Evolutionary conservation across 2,329 filamentous ascomycete genomes (phyloP).

Genomic region (Cordyceps fumosorosea): DNA sequence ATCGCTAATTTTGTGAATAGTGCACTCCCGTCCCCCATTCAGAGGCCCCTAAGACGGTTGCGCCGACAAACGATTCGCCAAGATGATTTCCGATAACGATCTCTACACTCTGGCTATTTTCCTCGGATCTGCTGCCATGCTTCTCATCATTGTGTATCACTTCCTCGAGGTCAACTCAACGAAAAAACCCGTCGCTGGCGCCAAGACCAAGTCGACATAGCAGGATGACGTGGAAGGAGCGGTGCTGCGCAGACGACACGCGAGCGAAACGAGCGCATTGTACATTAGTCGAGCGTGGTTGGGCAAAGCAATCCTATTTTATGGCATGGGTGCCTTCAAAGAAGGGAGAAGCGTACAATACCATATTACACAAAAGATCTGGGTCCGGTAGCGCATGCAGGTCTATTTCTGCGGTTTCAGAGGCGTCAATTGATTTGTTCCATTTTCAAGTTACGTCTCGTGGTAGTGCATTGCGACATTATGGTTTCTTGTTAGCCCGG

Average conservation of each 20-base stretch:
- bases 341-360: not conserved
- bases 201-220: conserved; percentile 17
- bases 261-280: not conserved
- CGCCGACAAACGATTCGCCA: conserved; percentile 29
- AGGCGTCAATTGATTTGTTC: conserved; percentile 1
- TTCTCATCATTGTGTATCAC: conserved; percentile 91
- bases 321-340: not conserved
- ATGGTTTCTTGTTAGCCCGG: not conserved
- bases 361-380: not conserved
- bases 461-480: not conserved
- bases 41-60: not conserved
- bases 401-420: not conserved
- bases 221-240: not conserved
- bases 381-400: not conserved
- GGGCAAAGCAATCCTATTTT: not conserved
- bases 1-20: not conserved
- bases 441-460: not conserved
- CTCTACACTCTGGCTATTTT: conserved; percentile 91
- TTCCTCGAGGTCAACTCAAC: conserved; percentile 80
- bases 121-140: conserved; percentile 81
- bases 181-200: conserved; percentile 13
- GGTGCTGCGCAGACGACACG: not conserved
- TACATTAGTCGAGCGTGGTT: not conserved
- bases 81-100: conserved; percentile 90
- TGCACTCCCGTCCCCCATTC: not conserved